Conservation (phyloP, 108 stramenopile genomes). For the Pseudonitzschia multiseries region DNA sequence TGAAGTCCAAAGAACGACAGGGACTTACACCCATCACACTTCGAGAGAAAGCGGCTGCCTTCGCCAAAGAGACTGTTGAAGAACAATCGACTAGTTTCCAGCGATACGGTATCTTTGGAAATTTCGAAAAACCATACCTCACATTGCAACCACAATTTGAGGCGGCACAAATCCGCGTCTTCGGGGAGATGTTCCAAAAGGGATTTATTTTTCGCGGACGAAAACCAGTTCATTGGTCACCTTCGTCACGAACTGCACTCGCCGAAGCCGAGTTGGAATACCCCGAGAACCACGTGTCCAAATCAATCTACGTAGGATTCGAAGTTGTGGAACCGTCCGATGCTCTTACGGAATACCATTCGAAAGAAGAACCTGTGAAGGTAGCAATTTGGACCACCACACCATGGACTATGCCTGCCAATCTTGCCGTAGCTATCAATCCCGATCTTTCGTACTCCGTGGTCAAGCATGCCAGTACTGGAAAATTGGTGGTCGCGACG, state of each 20-base stretch:
- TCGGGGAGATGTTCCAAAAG: slow-evolving; percentile 94
- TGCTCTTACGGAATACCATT: slow-evolving; percentile 53
- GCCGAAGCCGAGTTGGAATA: slow-evolving; percentile 99
- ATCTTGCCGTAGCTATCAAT: slow-evolving; percentile 94
- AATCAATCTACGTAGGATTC: slow-evolving; percentile 92
- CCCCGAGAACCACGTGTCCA: slow-evolving; percentile 91
- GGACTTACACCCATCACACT: slow-evolving; percentile 80
- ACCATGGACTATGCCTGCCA: slow-evolving; percentile 93
- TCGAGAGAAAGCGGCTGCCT: slow-evolving; percentile 86
- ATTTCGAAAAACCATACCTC: slow-evolving; percentile 96
- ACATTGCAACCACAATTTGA: slow-evolving; percentile 97
- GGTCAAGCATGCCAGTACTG: slow-evolving; percentile 67
- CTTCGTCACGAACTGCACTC: slow-evolving; percentile 92
- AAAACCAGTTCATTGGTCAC: slow-evolving; percentile 99
- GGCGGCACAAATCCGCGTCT: slow-evolving; percentile 94
- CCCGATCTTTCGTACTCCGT: slow-evolving; percentile 89
- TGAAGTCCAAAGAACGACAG: slow-evolving; percentile 85
- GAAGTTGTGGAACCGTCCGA: slow-evolving; percentile 66
- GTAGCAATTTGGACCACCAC: slow-evolving; percentile 94
- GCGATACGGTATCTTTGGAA: slow-evolving; percentile 95
- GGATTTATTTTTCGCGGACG: slow-evolving; percentile 96
- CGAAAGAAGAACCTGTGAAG: slow-evolving; percentile 57
- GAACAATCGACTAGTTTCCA: slow-evolving; percentile 87
- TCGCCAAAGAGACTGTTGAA: slow-evolving; percentile 90
- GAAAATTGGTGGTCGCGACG: slow-evolving; percentile 77